Evolutionary conservation across 768 basidiomycete species (phyloP), one percentile per base, ranked within the genome.

Genomic region (Termitomyces sp.): DNA sequence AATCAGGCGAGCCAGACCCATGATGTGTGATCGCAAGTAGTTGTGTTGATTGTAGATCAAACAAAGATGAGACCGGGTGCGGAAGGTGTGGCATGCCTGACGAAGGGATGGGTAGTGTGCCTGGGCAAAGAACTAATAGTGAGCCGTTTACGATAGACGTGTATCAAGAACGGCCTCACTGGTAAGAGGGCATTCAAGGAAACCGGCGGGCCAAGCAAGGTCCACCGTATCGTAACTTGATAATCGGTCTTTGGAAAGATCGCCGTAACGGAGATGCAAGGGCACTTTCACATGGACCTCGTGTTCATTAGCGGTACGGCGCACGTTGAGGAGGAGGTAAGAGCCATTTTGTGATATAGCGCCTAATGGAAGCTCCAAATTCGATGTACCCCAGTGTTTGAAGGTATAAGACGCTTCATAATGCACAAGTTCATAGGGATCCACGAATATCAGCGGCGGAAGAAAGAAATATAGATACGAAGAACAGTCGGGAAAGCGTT

Each of bases 361-460:
- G 55, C 68, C 65, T 0, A 77, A 73, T 6, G 80, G 80, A 27
- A 73, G 72, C 61, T 82, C 80, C 20, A 81, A 63, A 53, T 79
- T 78, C n/a, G 69, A 68, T 5, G 68, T 68, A 26, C 78, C 79
- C 68, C 72, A 73, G 48, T 78, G 71, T 26, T 62, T 62, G 62
- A 77, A 79, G 0, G 69, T 68, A 59, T 79, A 82, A 6, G 68
- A 68, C 0, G 64, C 56, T 24, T 66, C 64, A 31, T 76, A 61
- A 53, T 77, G 71, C 6, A 65, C 66, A 14, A 82, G 74, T 56
- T 81, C 81, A 64, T 79, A 78, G 0, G 76, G 74, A 61, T 82
- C 79, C 37, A 79, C 71, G 62, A 81, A 80, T 16, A 79, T 57
- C 10, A 76, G 64, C 0, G 75, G 71, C 6, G 79, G 79, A 4